Conservation (phyloP, 108 stramenopile species). For the Cyclotella baltica region DNA sequence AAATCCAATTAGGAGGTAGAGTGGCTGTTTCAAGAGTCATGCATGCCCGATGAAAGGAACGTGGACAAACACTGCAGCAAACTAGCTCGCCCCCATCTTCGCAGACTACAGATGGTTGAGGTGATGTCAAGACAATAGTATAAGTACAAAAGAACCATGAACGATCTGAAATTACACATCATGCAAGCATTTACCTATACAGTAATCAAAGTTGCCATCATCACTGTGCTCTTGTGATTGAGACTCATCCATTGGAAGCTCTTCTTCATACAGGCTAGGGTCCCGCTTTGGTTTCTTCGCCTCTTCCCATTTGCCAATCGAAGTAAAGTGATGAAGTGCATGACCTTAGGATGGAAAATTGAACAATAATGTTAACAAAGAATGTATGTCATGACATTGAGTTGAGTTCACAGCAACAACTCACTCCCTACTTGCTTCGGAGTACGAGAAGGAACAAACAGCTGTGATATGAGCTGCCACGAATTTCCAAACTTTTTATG, state of each 20-base stretch:
- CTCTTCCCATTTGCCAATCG: background rate
- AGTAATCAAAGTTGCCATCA: constrained; percentile 51
- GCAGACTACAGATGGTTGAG: constrained; percentile 5
- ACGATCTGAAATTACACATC: background rate
- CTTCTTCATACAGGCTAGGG: background rate
- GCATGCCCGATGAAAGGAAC: constrained; percentile 43
- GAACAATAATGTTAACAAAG: background rate
- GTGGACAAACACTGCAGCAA: constrained; percentile 47
- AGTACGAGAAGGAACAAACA: constrained; percentile 7
- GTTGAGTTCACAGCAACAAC: too few species aligned
- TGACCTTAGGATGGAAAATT: background rate
- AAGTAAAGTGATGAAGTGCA: constrained; percentile 10
- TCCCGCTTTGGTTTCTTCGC: constrained; percentile 6
- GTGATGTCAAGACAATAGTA: background rate
- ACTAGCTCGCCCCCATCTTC: constrained; percentile 35
- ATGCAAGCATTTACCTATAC: constrained; percentile 21
- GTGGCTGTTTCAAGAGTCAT: constrained; percentile 27
- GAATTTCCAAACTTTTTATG: constrained; percentile 22
- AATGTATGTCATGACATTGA: background rate
- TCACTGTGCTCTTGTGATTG: constrained; percentile 3
- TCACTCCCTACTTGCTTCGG: constrained; percentile 19
- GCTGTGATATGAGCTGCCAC: constrained; percentile 5
- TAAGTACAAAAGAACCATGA: background rate
- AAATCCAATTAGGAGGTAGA: constrained; percentile 40
- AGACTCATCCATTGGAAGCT: background rate